These are phyloP conservation scores for Pythium phragmiticola DNA, from an alignment of 352 stramenopile species.

Conservation along the genomic window DNA sequence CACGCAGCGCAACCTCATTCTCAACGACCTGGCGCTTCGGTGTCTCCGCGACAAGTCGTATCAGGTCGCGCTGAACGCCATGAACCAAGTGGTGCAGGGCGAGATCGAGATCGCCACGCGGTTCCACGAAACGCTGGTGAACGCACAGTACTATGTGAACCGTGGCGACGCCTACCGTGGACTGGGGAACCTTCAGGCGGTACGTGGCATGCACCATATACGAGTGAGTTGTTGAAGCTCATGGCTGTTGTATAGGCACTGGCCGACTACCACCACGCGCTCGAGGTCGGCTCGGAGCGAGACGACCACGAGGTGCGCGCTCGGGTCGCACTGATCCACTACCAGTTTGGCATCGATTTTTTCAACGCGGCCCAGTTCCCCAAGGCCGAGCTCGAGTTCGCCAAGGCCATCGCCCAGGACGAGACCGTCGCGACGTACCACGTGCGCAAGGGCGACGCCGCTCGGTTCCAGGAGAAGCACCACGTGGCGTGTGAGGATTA, in stretches of 20 bases:
- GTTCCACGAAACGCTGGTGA: slow-evolving; percentile 44
- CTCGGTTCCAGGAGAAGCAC: slow-evolving; percentile 74
- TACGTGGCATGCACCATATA: slow-evolving; percentile 18
- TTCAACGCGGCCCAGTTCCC: slow-evolving; percentile 77
- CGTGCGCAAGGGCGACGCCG: slow-evolving; percentile 66
- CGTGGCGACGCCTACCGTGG: slow-evolving; percentile 74
- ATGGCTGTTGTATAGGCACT: slow-evolving; percentile 41
- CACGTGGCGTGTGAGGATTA: slow-evolving; percentile 55
- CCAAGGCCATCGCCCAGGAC: slow-evolving; percentile 58
- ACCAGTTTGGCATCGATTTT: slow-evolving; percentile 76
- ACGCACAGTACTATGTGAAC: slow-evolving; percentile 63
- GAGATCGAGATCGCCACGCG: slow-evolving; percentile 46
- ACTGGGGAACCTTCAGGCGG: slow-evolving; percentile 68
- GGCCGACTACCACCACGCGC: slow-evolving; percentile 72
- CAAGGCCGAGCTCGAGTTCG: slow-evolving; percentile 74
- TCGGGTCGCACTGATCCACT: slow-evolving; percentile 73
- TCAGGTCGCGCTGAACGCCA: slow-evolving; percentile 72
- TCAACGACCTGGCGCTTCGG: slow-evolving; percentile 67
- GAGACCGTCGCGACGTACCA: slow-evolving; percentile 54
- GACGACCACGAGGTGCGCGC: slow-evolving; percentile 51
- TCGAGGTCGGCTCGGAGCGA: slow-evolving; percentile 45
- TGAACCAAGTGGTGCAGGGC: slow-evolving; percentile 74
- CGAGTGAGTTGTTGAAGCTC: background rate
- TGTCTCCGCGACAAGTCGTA: slow-evolving; percentile 58
- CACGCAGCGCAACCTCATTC: slow-evolving; percentile 67